phyloP scores from a whole-genome alignment of 2,329 filamentous ascomycete genomes.

The Beauveria sp. region DNA sequence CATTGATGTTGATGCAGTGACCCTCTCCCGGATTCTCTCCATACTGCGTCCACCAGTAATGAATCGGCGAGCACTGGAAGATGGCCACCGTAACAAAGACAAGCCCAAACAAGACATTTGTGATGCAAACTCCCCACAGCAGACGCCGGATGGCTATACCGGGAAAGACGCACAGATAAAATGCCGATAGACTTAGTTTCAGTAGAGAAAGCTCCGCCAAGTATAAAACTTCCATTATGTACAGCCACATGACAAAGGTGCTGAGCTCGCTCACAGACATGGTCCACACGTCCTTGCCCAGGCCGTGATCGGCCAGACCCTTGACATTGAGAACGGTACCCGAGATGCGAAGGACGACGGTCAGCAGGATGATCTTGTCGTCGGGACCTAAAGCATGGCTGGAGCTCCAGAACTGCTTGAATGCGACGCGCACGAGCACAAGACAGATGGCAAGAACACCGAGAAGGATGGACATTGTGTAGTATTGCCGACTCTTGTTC shows the following conservation, averaged over 20 bases:
- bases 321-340: slow-evolving; percentile 24
- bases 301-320: slow-evolving; percentile 30
- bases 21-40: slow-evolving; percentile 33
- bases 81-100: slow-evolving; percentile 35
- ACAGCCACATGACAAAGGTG: slow-evolving; percentile 35
- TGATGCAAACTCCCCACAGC: slow-evolving; percentile 34
- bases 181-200: slow-evolving; percentile 45
- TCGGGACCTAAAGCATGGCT: slow-evolving; percentile 30
- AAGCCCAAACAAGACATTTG: slow-evolving; percentile 32
- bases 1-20: slow-evolving; percentile 41
- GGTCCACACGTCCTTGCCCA: slow-evolving; percentile 46
- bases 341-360: slow-evolving; percentile 22
- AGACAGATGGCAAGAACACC: slow-evolving; percentile 31
- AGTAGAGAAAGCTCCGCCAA: slow-evolving; percentile 38
- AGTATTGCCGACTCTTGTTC: slow-evolving; percentile 26
- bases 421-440: slow-evolving; percentile 33
- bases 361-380: slow-evolving; percentile 28
- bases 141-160: slow-evolving; percentile 27
- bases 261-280: slow-evolving; percentile 33
- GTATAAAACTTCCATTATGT: slow-evolving; percentile 36
- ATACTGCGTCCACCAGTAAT: slow-evolving; percentile 47
- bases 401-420: slow-evolving; percentile 25
- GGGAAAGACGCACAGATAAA: slow-evolving; percentile 50
- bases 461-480: slow-evolving; percentile 26
- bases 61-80: slow-evolving; percentile 45